Conservation (phyloP, 2,329 filamentous ascomycete genomes). For the Fusarium sp. region DNA sequence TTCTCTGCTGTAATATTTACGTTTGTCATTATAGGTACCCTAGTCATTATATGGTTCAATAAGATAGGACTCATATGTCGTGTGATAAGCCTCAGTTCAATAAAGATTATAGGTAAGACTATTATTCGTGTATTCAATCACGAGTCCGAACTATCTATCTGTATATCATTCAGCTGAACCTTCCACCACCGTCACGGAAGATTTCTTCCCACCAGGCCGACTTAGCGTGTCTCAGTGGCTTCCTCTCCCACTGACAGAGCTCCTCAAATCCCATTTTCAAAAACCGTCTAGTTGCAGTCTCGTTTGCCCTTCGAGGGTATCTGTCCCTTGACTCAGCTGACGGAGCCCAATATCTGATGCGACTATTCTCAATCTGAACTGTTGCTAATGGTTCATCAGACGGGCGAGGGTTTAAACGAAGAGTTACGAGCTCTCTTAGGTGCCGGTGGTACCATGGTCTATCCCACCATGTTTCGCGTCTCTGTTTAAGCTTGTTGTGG, state of each 20-base stretch:
- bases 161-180: neutral
- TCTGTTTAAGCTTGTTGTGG: neutral
- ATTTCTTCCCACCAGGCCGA: slow-evolving; percentile 11
- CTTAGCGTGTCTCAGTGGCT: neutral
- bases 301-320: slow-evolving; percentile 5
- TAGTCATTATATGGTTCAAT: too few species aligned
- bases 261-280: neutral
- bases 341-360: slow-evolving; percentile 13
- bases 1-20: too few species aligned
- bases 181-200: neutral
- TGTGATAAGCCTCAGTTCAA: too few species aligned
- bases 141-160: too few species aligned
- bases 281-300: neutral
- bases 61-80: too few species aligned
- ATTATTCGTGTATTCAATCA: too few species aligned
- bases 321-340: neutral
- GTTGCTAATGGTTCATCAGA: neutral
- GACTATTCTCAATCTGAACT: rapidly evolving
- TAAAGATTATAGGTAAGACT: too few species aligned
- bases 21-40: too few species aligned
- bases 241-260: neutral
- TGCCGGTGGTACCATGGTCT: slow-evolving; percentile 9
- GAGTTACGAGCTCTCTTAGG: neutral
- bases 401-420: neutral
- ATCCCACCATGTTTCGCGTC: slow-evolving; percentile 6